Percentiles rank a stretch among this genome's conserved stretches.
These are phyloP conservation scores for Hyaloscypha variabilis DNA, from an alignment of 495 filamentous ascomycete species.

Conservation along the genomic window DNA sequence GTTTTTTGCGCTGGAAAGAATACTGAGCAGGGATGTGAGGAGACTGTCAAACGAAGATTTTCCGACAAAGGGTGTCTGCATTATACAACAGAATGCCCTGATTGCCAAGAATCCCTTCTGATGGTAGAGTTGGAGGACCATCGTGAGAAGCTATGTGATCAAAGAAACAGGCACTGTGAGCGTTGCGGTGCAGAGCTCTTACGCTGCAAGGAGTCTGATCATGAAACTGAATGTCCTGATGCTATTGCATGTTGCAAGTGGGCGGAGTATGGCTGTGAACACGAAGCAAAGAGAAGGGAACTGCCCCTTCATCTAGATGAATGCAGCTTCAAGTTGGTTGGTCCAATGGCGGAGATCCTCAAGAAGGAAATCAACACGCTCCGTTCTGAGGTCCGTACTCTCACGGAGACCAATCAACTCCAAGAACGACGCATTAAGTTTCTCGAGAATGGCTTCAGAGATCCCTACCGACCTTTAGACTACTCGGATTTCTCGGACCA, in stretches of 20 bases:
- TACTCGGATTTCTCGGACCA: conserved; percentile 20
- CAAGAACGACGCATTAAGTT: conserved; percentile 46
- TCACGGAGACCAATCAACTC: conserved; percentile 37
- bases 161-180: conserved; percentile 39
- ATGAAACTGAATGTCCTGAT: conserved; percentile 44
- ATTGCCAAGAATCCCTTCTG: conserved; percentile 42
- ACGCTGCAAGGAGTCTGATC: conserved; percentile 42
- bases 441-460: conserved; percentile 33
- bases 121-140: conserved; percentile 47
- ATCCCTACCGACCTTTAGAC: conserved; percentile 20
- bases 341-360: conserved; percentile 36
- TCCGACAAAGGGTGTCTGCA: conserved; percentile 52
- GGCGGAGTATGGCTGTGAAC: conserved; percentile 42
- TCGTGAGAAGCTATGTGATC: conserved; percentile 36
- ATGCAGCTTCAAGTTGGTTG: conserved; percentile 40
- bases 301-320: conserved; percentile 33
- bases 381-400: conserved; percentile 34
- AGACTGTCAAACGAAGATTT: conserved; percentile 40
- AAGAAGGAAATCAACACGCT: conserved; percentile 37
- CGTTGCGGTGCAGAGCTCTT: conserved; percentile 41
- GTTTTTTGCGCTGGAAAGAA: conserved; percentile 59
- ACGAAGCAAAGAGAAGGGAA: conserved; percentile 35
- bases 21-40: conserved; percentile 40
- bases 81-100: conserved; percentile 42
- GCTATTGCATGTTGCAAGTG: conserved; percentile 44